These are phyloP conservation scores for Malassezia psittaci DNA, from an alignment of 1,284 basidiomycete genomes.

Conservation along the genomic window DNA sequence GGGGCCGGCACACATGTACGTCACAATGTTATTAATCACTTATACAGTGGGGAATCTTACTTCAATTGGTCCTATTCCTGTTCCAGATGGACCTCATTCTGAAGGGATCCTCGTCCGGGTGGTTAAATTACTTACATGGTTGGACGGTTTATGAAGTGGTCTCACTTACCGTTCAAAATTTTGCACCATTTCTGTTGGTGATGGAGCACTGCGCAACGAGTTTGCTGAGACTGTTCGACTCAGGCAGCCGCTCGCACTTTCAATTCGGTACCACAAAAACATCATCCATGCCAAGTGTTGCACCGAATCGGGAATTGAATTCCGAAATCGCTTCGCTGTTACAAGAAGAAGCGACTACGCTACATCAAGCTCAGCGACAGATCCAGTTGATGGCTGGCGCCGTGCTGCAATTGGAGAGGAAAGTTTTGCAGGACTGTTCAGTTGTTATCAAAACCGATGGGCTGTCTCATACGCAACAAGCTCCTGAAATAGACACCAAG, in stretches of 20 bases:
- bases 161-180: neutral
- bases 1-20: neutral
- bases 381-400: conserved; percentile 1
- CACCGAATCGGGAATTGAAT: too few relatives aligned
- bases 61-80: neutral
- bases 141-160: neutral
- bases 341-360: conserved; percentile 7
- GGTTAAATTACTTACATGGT: neutral
- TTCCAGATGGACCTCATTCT: neutral
- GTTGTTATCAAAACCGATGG: neutral
- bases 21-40: neutral
- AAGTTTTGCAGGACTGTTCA: neutral
- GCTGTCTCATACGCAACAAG: neutral
- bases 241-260: conserved; percentile 1
- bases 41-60: conserved; percentile 6
- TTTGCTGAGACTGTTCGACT: neutral
- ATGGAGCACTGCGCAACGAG: conserved; percentile 1
- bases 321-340: neutral
- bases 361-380: conserved; percentile 7
- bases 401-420: conserved; percentile 5
- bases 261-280: neutral
- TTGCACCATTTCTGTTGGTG: conserved; percentile 1
- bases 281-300: too few relatives aligned
- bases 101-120: neutral
- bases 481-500: neutral